Evolutionary conservation across 495 filamentous ascomycete species (phyloP).

Genomic region (Cercophora samala): DNA sequence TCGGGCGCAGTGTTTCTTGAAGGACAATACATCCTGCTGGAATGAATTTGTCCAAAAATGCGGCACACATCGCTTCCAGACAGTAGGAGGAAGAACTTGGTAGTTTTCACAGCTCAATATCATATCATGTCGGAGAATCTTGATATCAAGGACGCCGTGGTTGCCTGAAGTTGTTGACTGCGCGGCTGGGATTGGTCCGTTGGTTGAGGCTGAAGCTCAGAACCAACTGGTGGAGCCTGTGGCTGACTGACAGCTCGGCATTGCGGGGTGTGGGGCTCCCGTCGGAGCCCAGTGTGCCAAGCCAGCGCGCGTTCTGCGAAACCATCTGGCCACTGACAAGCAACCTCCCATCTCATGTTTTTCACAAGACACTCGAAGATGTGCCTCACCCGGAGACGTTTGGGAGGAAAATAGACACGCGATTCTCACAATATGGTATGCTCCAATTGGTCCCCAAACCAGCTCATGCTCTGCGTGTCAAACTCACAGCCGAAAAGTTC

Average conservation of each 20-base stretch:
- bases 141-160: background rate
- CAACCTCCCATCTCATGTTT: background rate
- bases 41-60: background rate
- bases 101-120: background rate
- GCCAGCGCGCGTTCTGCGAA: background rate
- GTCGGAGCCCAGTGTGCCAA: background rate
- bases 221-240: constrained; percentile 18
- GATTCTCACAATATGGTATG: background rate
- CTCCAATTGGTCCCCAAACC: background rate
- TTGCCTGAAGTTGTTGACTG: background rate
- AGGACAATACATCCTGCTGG: background rate
- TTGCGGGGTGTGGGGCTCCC: background rate
- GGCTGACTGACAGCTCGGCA: background rate
- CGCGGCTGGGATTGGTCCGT: background rate
- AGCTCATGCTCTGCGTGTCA: background rate
- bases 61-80: background rate
- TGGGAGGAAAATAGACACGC: background rate
- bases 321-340: background rate
- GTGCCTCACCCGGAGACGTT: background rate
- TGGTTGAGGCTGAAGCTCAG: constrained; percentile 26
- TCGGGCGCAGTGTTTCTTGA: background rate
- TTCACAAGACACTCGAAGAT: background rate
- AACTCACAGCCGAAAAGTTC: background rate
- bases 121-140: background rate
- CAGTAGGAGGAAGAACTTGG: background rate